phyloP scores from a whole-genome alignment of 2,329 filamentous ascomycete species.

The Neonectria hederae region DNA sequence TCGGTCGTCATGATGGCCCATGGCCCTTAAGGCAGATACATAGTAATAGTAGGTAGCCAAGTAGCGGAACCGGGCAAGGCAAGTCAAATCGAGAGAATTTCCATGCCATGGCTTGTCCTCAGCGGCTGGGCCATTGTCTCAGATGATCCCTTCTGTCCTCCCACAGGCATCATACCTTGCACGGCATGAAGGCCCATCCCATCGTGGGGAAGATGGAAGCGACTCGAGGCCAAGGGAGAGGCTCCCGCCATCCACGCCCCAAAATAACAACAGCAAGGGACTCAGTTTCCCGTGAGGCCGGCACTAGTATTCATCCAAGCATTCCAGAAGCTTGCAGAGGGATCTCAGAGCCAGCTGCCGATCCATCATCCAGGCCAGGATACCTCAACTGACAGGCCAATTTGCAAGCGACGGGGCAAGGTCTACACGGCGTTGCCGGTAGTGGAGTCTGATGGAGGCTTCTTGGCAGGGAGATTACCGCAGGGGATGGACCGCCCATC shows the following conservation, averaged over 20 bases:
- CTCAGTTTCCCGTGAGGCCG: not conserved
- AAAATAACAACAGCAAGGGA: conserved; percentile 32
- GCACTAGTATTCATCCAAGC: conserved; percentile 30
- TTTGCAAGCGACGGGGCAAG: conserved; percentile 1
- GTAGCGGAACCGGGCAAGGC: conserved; percentile 19
- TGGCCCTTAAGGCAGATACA: too few species aligned
- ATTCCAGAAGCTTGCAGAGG: conserved; percentile 39
- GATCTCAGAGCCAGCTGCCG: conserved; percentile 18
- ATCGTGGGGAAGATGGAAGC: conserved; percentile 18
- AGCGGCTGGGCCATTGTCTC: conserved; percentile 25
- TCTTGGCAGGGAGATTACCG: conserved; percentile 23
- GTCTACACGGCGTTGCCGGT: conserved; percentile 12
- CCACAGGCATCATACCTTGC: conserved; percentile 14
- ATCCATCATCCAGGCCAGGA: conserved; percentile 24
- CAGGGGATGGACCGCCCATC: conserved; percentile 14
- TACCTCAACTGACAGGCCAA: conserved; percentile 19
- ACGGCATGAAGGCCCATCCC: conserved; percentile 14
- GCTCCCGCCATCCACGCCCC: conserved; percentile 11
- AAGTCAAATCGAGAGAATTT: conserved; percentile 3
- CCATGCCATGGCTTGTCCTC: conserved; percentile 10
- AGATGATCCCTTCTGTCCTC: conserved; percentile 20
- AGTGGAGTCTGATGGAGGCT: conserved; percentile 5
- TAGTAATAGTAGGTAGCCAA: conserved; percentile 25
- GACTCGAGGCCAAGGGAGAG: not conserved
- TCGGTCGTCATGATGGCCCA: not conserved